These are phyloP conservation scores for Lasiosphaeris hirsuta DNA, from an alignment of 495 filamentous ascomycete species.

Conservation along the genomic window DNA sequence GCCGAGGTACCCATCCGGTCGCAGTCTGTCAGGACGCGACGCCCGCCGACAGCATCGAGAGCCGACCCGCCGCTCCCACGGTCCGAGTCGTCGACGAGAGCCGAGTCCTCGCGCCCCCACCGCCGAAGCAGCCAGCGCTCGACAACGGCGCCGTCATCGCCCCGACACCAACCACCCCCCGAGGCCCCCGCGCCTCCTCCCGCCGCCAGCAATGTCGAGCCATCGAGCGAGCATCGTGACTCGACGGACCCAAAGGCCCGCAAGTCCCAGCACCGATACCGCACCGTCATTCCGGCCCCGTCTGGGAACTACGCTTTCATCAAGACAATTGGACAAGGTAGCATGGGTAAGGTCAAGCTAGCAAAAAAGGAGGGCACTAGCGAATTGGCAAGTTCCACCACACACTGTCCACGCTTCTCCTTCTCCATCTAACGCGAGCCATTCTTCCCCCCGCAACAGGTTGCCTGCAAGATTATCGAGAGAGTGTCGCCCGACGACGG, in stretches of 20 bases:
- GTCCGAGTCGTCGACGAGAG: constrained; percentile 31
- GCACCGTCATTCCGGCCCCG: constrained; percentile 77
- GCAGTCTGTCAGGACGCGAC: constrained; percentile 34
- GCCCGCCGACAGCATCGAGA: constrained; percentile 30
- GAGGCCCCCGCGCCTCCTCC: constrained; percentile 54
- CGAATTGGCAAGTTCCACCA: constrained; percentile 67
- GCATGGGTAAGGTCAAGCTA: constrained; percentile 95
- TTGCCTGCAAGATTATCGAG: constrained; percentile 98
- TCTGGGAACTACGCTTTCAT: constrained; percentile 89
- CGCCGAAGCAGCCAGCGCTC: constrained; percentile 41
- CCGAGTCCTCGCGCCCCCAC: constrained; percentile 42
- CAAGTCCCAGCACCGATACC: constrained; percentile 55
- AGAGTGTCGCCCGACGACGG: constrained; percentile 75
- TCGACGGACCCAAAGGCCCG: constrained; percentile 41
- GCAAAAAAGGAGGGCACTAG: constrained; percentile 76
- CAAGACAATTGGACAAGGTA: constrained; percentile 96
- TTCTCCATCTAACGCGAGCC: constrained; percentile 10
- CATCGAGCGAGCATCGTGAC: constrained; percentile 42
- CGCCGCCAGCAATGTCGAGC: constrained; percentile 44
- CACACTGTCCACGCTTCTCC: constrained; percentile 13
- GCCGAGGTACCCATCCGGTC: constrained; percentile 35
- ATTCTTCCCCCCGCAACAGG: constrained; percentile 48
- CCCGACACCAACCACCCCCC: constrained; percentile 24
- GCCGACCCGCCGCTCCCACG: constrained; percentile 29
- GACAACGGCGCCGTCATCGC: constrained; percentile 13